Evolutionary conservation across 306 rosid genomes (phyloP), one percentile per base, ranked within the genome.

Genomic region (Bauhinia variegata): DNA sequence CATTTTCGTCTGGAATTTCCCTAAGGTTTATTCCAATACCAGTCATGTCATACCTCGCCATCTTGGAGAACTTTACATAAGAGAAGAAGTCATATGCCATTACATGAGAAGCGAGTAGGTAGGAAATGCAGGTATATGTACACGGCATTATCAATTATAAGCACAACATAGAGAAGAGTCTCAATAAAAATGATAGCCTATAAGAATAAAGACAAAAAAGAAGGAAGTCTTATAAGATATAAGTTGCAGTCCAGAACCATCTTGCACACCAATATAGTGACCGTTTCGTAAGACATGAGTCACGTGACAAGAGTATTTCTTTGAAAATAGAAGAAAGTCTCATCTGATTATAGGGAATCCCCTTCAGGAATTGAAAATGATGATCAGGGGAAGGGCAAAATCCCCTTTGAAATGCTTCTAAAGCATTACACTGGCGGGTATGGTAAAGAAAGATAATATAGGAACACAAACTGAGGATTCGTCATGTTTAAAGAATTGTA

Each of bases 11-110:
- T 4, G 83, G 87, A 76, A 86, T 87, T 84, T 93, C 97, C 90
- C 84, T 88, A 65, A 93, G 87, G 93, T 89, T 93, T 80, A 89
- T 80, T 79, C 98, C 98, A 84, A 93, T 80, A 81, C 96, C 98
- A 76, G 89, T 89, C 95, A 93, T 77, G 85, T 93, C 98, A 86
- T 87, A 93, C 91, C 91, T 89, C 61, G 95, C 97, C 98, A 93
- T 93, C 89, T 88, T 93, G 87, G 97, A 88, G 89, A 93, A 93
- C 98, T 93, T 84, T 72, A 62, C 80, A 79, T 73, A 75, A 47
- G 52, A 67, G 49, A 39, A 76, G 65, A 75, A 71, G 75, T 44
- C 79, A 73, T 32, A 71, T 51, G 74, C 77, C 78, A 78, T 65
- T 69, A 69, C 82, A 77, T 67, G 73, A 74, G 75, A 74, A 81